These are phyloP conservation scores for Colletotrichum spaethianum DNA, from an alignment of 2,329 filamentous ascomycete species.

Conservation along the genomic window DNA sequence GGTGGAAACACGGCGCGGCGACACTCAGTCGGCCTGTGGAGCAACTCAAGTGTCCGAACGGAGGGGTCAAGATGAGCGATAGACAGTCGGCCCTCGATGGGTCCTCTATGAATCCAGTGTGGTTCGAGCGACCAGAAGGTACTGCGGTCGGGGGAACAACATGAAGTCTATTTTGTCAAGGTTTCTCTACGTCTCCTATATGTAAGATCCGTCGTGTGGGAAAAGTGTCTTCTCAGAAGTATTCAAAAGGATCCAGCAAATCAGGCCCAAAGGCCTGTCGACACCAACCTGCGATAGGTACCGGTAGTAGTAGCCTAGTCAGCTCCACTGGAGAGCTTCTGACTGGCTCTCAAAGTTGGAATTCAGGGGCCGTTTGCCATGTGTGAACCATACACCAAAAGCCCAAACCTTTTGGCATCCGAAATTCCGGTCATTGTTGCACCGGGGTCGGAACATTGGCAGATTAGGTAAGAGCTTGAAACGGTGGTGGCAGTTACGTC, in stretches of 20 bases:
- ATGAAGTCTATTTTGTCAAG: not conserved
- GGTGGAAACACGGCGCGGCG: constrained; percentile 4
- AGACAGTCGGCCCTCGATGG: not conserved
- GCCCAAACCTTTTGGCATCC: not conserved
- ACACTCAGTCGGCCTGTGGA: constrained; percentile 27
- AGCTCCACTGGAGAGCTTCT: not conserved
- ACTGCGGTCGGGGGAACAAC: not conserved
- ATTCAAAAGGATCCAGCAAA: not conserved
- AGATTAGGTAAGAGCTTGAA: not conserved
- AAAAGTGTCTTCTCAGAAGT: not conserved
- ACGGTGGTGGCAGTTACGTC: not conserved
- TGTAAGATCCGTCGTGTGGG: not conserved
- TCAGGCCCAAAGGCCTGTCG: not conserved
- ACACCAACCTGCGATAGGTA: not conserved
- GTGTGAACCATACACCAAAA: not conserved
- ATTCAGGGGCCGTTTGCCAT: not conserved
- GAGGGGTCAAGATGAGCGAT: not conserved
- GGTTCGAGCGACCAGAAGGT: not conserved
- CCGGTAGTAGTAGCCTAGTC: not conserved
- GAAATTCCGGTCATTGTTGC: not conserved
- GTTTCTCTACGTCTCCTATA: not conserved
- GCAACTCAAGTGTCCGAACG: constrained; percentile 31
- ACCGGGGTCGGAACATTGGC: not conserved
- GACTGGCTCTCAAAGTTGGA: not conserved
- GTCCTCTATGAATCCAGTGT: not conserved